Base-by-base conservation (phyloP, 108 stramenopile species). In the Discostella stelligeroides region DNA sequence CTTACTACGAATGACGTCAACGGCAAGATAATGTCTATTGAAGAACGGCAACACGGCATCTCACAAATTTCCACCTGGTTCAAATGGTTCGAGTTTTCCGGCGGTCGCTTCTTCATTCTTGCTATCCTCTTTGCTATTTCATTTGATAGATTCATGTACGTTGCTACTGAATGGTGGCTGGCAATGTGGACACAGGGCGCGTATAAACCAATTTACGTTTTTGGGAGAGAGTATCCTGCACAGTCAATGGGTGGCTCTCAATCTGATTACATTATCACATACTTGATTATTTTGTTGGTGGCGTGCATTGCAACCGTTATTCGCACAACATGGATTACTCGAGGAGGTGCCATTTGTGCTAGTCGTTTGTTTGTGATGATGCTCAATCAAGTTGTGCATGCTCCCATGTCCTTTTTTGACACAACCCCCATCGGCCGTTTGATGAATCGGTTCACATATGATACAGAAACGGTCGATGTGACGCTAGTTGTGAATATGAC, bases 371-470 rank as follows among this genome's bases (percentile, higher is more conserved):
- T 78, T 45, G n/a, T 30, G 20, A 45, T 23, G 0, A 88, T 91
- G 89, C 53, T 88, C 23, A 39, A 41, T 0, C 64, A 72, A 15
- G 76, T 92, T 1, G 75, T 92, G 0, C 62, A 64, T 42, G 88
- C 90, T n/a, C 92, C 89, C 14, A 83, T 92, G 85, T 80, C 79
- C 23, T 97, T 90, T 73, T 98, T 97, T 72, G 97, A 99, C 62
- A 91, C 92, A 0, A 94, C 92, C 7, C 98, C 98, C 7, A 74
- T 95, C 53, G 98, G 98, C 15, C 83, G 98, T 38, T 85, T 98
- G 30, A 66, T 96, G 67, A 97, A 94, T 65, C 88, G 98, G 24
- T 97, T 98, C 75, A 94, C 75, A 4, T 95, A 90, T 60, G 96
- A 97, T 79, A 85, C 87, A 0, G 88, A 96, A 55, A 85, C 88